Conservation (phyloP, 2,329 filamentous ascomycete genomes). For the Falciphora oryzae region DNA sequence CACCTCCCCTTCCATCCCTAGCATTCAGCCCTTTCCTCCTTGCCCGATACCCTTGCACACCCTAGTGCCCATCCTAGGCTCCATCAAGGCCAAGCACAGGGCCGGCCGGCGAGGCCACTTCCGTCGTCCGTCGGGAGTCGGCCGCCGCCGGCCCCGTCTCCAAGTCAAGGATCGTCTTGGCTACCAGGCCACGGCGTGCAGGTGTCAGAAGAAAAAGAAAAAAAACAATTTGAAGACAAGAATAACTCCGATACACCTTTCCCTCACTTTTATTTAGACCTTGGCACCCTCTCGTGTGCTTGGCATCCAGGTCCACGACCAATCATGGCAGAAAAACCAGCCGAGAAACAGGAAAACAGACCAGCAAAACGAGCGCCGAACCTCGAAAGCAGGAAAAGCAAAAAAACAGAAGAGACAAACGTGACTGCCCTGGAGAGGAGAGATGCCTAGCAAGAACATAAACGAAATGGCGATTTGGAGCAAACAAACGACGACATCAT, state of each 20-base stretch:
- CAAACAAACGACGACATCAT: neutral
- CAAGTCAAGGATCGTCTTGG: neutral
- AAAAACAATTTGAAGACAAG: no score
- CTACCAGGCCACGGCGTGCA: neutral
- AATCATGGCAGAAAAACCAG: neutral
- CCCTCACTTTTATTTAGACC: neutral
- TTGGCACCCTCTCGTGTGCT: neutral
- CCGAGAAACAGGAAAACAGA: neutral
- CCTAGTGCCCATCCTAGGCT: slow-evolving; percentile 3
- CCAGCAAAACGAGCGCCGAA: no score
- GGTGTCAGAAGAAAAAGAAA: neutral
- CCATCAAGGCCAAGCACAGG: no score
- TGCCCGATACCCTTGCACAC: neutral
- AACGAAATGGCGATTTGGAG: no score
- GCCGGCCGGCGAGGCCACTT: neutral
- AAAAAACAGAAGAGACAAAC: neutral
- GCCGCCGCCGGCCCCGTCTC: neutral
- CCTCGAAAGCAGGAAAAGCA: neutral
- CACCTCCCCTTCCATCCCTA: no score
- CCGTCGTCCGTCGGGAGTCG: slow-evolving; percentile 1
- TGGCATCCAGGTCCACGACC: neutral
- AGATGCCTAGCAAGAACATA: no score
- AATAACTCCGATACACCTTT: neutral
- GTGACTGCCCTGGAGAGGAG: no score
- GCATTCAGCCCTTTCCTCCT: neutral